Conservation (phyloP, 164 flowering plant species). For the Brasenia schreberi region DNA sequence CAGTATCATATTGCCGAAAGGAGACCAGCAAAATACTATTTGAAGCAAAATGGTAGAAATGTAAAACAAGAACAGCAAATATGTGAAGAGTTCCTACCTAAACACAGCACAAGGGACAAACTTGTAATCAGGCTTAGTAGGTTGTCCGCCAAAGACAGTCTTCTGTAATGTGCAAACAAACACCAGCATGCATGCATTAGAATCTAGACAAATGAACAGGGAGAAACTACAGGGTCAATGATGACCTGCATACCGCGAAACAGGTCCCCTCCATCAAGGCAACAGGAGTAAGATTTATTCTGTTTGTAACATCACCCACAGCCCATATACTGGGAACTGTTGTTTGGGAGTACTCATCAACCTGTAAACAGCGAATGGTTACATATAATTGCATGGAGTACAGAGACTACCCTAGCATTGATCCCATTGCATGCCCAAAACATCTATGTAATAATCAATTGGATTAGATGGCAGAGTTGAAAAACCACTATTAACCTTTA, state of each 20-base stretch:
- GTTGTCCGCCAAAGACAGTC: conserved; percentile 69
- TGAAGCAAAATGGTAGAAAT: no score
- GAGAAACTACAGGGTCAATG: not conserved
- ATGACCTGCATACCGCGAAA: conserved; percentile 17
- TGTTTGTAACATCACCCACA: conserved; percentile 90
- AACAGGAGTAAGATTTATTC: conserved; percentile 82
- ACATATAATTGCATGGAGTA: no score
- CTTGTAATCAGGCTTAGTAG: conserved; percentile 59
- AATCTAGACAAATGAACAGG: not conserved
- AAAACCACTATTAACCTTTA: conserved; percentile 41
- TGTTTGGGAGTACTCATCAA: conserved; percentile 76
- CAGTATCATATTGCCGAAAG: no score
- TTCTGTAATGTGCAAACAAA: conserved; percentile 35
- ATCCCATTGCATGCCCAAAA: no score
- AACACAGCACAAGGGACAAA: conserved; percentile 83
- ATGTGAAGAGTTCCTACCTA: conserved; percentile 32
- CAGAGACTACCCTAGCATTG: no score
- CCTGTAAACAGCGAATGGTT: conserved; percentile 25
- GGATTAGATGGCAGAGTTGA: no score
- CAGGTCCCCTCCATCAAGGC: conserved; percentile 79
- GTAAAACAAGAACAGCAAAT: not conserved
- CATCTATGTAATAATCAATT: no score
- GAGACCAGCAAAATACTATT: no score
- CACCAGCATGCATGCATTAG: not conserved
- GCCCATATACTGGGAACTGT: conserved; percentile 94